Base-by-base conservation (phyloP, 352 stramenopile species). In the Globisporangium alternatum region DNA sequence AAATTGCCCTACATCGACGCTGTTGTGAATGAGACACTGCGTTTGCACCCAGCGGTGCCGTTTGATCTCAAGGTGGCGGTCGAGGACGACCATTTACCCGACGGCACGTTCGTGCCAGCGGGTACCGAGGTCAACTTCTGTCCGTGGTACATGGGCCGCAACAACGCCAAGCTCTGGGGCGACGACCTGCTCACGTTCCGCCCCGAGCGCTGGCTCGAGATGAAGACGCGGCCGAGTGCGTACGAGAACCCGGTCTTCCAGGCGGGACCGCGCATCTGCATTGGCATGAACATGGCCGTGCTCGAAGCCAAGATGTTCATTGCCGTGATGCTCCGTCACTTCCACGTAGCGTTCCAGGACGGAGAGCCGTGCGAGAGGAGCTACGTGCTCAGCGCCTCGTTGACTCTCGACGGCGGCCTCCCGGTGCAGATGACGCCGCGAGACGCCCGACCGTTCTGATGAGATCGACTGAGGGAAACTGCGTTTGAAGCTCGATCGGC, bases 241-340 rank as follows among this genome's bases (percentile, higher is more conserved):
- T 91, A 83, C 64, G 76, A 90, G 44, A 89, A 90, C 25, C 81
- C 84, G 12, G 75, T 78, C 3, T 95, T 96, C 60, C 76, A 92
- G 37, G 79, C 76, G 0, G 86, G 86, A 0, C 80, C 76, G 7
- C 81, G 86, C 3, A 69, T 84, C 9, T 95, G 88, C 54, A 43
- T 91, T 1, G 83, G 86, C n/a, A 88, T 86, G 77, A 85, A 80
- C 60, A 89, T 91, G 72, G 79, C 80, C 0, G 58, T 91, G 2
- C 56, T 90, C 15, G 81, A 92, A 53, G 59, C 76, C 39, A 89
- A 87, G 64, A 64, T 88, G 41, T 87, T 88, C 49, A 70, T 80
- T 7, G 75, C 68, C 22, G 70, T 75, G 3, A 62, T 84, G 13
- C 58, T 88, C 6, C 63, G 66, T 28, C 65, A 75, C 25, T 85